phyloP scores from a whole-genome alignment of 2,329 filamentous ascomycete species.

The Eutypella sp. region DNA sequence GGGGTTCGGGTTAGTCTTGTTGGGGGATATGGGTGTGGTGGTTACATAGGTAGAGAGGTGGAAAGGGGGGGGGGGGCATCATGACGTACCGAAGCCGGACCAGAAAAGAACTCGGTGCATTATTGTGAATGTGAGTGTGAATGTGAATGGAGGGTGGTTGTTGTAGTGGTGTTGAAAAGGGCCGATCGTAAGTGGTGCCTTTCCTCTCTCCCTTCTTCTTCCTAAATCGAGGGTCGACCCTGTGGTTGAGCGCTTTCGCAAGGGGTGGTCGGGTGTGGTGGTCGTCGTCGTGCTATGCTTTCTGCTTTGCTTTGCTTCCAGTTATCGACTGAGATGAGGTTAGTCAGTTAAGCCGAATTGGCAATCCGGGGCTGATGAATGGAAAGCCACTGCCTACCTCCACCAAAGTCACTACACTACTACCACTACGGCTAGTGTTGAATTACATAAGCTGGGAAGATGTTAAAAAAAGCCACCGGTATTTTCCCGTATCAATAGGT shows the following conservation, averaged over 20 bases:
- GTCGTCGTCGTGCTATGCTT: conserved; percentile 7
- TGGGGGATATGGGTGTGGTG: neutral
- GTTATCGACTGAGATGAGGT: neutral
- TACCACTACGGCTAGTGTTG: too few relatives aligned
- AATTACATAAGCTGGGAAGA: too few relatives aligned
- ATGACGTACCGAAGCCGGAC: conserved; percentile 90
- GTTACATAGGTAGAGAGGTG: neutral
- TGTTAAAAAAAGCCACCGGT: too few relatives aligned
- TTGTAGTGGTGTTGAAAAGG: conserved; percentile 15
- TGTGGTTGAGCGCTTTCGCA: conserved; percentile 1
- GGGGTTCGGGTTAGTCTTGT: conserved; percentile 14
- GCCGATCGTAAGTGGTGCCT: conserved; percentile 8
- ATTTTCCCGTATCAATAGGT: too few relatives aligned
- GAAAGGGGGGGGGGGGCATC: conserved; percentile 28
- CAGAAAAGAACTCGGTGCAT: conserved; percentile 71
- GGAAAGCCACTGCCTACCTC: neutral
- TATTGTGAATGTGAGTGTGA: conserved; percentile 37
- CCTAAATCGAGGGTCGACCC: conserved; percentile 6
- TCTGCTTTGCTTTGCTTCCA: conserved; percentile 4
- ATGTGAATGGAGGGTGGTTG: conserved; percentile 7
- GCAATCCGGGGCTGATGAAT: conserved; percentile 6
- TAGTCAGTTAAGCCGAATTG: too few relatives aligned
- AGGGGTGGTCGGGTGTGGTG: conserved; percentile 5
- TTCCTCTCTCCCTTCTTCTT: too few relatives aligned
- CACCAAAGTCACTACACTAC: neutral